phyloP scores from a whole-genome alignment of 108 stramenopile genomes.

The Mediolabrus comicus region DNA sequence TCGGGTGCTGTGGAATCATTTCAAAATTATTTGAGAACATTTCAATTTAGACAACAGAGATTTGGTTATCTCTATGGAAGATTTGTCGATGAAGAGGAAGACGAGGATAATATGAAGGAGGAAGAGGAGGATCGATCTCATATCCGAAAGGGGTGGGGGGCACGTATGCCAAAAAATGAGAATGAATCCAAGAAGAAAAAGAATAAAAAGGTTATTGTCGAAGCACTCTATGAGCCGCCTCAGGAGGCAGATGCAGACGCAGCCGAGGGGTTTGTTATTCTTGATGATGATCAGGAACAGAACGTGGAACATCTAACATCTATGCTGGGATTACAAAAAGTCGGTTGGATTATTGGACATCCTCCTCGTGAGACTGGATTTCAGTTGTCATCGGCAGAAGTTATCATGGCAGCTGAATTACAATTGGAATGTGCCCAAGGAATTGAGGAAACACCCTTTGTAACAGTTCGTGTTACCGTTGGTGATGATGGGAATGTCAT shows the following conservation, averaged over 20 bases:
- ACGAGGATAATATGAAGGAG: slow-evolving; percentile 32
- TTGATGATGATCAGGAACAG: slow-evolving; percentile 91
- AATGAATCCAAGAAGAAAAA: slow-evolving; percentile 13
- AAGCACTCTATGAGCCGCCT: slow-evolving; percentile 98
- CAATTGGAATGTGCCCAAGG: slow-evolving; percentile 96
- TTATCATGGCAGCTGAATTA: slow-evolving; percentile 92
- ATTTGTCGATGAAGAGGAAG: slow-evolving; percentile 64
- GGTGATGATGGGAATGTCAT: slow-evolving; percentile 78
- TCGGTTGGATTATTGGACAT: slow-evolving; percentile 97
- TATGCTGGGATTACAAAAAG: slow-evolving; percentile 78
- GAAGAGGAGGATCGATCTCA: slow-evolving; percentile 22
- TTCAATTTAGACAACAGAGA: slow-evolving; percentile 87
- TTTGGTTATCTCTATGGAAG: slow-evolving; percentile 91
- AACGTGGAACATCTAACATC: slow-evolving; percentile 80
- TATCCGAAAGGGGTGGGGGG: slow-evolving; percentile 25
- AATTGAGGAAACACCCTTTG: slow-evolving; percentile 93
- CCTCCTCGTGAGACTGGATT: slow-evolving; percentile 93
- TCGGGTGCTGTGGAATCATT: slow-evolving; percentile 63
- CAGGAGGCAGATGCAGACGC: slow-evolving; percentile 81
- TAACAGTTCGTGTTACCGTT: slow-evolving; percentile 87
- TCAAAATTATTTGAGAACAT: slow-evolving; percentile 79
- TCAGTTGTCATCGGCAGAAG: slow-evolving; percentile 85
- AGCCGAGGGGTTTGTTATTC: slow-evolving; percentile 85
- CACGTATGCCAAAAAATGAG: slow-evolving; percentile 11
- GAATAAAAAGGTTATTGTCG: slow-evolving; percentile 67